Conservation (phyloP, 768 basidiomycete genomes). For the Lactarius hengduanensis region DNA sequence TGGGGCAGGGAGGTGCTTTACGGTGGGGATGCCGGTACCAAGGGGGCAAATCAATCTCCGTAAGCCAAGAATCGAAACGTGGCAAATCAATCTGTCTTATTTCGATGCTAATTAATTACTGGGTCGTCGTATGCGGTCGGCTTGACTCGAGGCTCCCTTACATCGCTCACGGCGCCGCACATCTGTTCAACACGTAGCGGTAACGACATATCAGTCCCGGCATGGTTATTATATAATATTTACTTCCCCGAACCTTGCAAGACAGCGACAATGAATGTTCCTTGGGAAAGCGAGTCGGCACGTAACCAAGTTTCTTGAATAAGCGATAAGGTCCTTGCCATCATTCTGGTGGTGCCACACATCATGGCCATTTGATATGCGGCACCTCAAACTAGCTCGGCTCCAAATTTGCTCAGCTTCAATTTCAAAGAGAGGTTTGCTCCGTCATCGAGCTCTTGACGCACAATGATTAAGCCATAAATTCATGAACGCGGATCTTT, state of each 20-base stretch:
- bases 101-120: conserved; percentile 3
- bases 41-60: conserved; percentile 12
- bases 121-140: neutral
- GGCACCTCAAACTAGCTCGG: neutral
- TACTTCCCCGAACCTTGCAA: neutral
- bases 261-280: neutral
- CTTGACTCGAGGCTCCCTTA: conserved; percentile 2
- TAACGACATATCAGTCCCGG: neutral
- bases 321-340: neutral
- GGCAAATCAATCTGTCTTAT: neutral
- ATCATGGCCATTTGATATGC: neutral
- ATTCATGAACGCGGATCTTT: neutral
- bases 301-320: neutral
- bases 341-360: neutral
- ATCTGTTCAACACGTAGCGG: conserved; percentile 1
- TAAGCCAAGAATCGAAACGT: conserved; percentile 9
- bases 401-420: neutral
- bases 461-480: neutral
- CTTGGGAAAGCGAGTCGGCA: neutral
- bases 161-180: neutral
- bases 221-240: neutral
- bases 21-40: conserved; percentile 33
- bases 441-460: neutral
- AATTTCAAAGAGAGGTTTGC: neutral
- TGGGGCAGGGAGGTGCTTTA: conserved; percentile 51